Conservation (phyloP, 768 basidiomycete genomes). For the Tephrocybe sp. region DNA sequence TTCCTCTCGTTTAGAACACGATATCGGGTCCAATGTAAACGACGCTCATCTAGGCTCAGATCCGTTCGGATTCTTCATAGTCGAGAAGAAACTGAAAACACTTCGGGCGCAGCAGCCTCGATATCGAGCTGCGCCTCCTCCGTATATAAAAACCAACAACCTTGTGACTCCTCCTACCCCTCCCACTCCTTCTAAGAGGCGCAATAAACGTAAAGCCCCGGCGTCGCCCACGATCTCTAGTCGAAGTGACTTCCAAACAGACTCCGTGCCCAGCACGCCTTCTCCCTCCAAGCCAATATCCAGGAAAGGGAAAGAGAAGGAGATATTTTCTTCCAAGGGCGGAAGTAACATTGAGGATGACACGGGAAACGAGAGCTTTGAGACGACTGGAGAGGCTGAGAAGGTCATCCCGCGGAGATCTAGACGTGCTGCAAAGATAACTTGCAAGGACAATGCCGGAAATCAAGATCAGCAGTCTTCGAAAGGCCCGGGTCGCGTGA, state of each 20-base stretch:
- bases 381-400: too few relatives aligned
- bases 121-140: conserved; percentile 15
- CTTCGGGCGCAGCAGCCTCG: conserved; percentile 30
- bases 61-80: conserved; percentile 50
- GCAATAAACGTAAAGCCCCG: conserved; percentile 26
- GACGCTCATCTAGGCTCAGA: conserved; percentile 36
- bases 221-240: conserved; percentile 21
- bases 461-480: too few relatives aligned
- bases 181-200: conserved; percentile 34
- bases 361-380: background rate
- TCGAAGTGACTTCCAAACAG: conserved; percentile 30
- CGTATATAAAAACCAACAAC: conserved; percentile 14
- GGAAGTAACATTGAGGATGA: background rate
- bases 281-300: conserved; percentile 33
- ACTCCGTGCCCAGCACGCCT: conserved; percentile 33
- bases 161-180: conserved; percentile 21
- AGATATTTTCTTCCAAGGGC: background rate
- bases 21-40: background rate
- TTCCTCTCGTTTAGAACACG: conserved; percentile 1
- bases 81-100: conserved; percentile 3
- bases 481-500: too few relatives aligned
- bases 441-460: too few relatives aligned
- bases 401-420: too few relatives aligned
- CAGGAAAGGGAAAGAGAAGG: conserved; percentile 14
- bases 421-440: too few relatives aligned